Evolutionary conservation across 768 basidiomycete genomes (phyloP), one percentile per base, ranked within the genome.

Genomic region (Heimioporus sp.): DNA sequence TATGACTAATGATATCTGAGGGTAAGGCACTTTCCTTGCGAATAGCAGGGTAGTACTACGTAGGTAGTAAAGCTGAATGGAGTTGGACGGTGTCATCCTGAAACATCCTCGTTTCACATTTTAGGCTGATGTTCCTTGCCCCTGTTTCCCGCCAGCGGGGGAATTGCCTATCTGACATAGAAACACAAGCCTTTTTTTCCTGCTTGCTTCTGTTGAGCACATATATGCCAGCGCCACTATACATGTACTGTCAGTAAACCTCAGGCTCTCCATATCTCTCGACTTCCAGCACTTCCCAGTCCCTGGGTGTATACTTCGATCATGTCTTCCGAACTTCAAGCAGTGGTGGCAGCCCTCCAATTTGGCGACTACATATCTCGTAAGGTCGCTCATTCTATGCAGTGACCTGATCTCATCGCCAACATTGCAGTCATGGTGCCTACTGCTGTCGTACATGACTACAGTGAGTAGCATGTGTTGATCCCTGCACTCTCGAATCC

Each of bases 361-460:
- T 17, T 63, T n/a, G 6, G 2, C 6, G 42, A 64, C 42, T 61
- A 43, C 43, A 2, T 51, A 7, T 10, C 51, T 15, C 36, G 63
- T 60, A 34, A 43, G 55, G 20, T 16, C 39, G 4, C 19, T 24
- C 13, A 10, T 20, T 37, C 24, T 24, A 24, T 40, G 8, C 5
- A 34, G n/a, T n/a, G 15, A 31, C 41, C 38, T 31, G 2, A 38
- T 32, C 47, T 55, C 19, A 62, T 37, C 1, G 15, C 34, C 4
- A 10, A 35, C 12, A 12, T 43, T 40, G 24, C 41, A 65, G 63
- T 64, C 3, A 43, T 30, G 17, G 19, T 48, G 19, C 30, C n/a
- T 17, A 42, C 59, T 2, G 62, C 40, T 3, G 36, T 59, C n/a
- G 2, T 16, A n/a, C 62, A 64, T 46, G 62, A 64, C 20, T 64